Conservation (phyloP, 2,329 filamentous ascomycete species). For the Colletotrichum lindemuthianum region DNA sequence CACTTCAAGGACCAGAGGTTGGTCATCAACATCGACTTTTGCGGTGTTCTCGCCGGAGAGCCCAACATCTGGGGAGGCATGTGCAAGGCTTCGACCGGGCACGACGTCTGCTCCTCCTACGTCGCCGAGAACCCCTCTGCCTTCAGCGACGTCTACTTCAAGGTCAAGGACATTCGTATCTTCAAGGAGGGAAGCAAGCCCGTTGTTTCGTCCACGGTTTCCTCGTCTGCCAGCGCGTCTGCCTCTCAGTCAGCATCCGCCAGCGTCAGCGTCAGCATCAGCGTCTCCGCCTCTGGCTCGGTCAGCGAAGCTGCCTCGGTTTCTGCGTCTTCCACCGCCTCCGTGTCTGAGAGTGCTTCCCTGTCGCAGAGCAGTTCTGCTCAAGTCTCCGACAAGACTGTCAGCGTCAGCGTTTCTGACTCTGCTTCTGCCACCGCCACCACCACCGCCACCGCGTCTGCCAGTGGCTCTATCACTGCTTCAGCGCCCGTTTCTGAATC, state of each 20-base stretch:
- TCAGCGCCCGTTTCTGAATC: constrained; percentile 42
- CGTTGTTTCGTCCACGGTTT: constrained; percentile 37
- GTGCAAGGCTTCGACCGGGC: constrained; percentile 41
- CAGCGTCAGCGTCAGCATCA: background rate
- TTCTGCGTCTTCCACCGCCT: constrained; percentile 24
- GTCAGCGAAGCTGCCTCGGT: background rate
- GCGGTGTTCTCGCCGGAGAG: constrained; percentile 73
- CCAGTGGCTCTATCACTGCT: constrained; percentile 31
- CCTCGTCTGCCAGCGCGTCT: background rate
- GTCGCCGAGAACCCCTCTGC: constrained; percentile 48
- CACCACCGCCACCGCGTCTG: constrained; percentile 37
- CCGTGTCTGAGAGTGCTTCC: constrained; percentile 41
- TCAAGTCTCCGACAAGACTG: constrained; percentile 34
- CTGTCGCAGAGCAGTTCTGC: constrained; percentile 35
- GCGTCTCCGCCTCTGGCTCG: background rate
- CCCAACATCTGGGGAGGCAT: constrained; percentile 41
- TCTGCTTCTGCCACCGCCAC: constrained; percentile 36
- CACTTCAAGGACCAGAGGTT: constrained; percentile 76
- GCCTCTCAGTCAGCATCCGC: background rate
- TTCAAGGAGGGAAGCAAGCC: constrained; percentile 39
- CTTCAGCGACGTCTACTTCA: constrained; percentile 52
- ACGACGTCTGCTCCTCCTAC: constrained; percentile 47
- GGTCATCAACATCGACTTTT: constrained; percentile 79
- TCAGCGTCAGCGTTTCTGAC: constrained; percentile 39
- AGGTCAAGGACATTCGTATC: constrained; percentile 56